These are phyloP conservation scores for Stylonectria norvegica DNA, from an alignment of 2,329 filamentous ascomycete species.

Conservation along the genomic window DNA sequence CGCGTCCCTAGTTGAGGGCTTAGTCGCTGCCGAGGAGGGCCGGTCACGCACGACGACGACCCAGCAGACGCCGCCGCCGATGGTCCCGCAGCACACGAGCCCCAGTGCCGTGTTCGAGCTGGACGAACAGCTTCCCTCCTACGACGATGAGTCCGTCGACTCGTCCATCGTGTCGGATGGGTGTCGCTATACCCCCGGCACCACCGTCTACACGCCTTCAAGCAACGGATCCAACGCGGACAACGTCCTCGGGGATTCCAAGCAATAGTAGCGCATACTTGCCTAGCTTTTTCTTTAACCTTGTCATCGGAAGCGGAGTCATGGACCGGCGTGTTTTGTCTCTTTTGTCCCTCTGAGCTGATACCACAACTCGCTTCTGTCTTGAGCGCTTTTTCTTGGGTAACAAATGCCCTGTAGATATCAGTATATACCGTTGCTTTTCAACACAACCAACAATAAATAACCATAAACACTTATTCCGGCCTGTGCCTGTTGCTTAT, in stretches of 20 bases:
- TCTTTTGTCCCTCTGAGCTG: too few species aligned
- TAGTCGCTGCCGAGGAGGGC: constrained; percentile 45
- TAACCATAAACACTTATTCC: too few species aligned
- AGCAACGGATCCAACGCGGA: constrained; percentile 17
- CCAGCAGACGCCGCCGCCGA: constrained; percentile 24
- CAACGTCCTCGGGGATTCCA: constrained; percentile 23
- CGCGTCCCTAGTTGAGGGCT: constrained; percentile 43
- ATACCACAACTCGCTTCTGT: not conserved
- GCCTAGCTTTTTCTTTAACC: constrained; percentile 5
- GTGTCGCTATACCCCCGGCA: constrained; percentile 38
- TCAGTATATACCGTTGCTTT: too few species aligned
- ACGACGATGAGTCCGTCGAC: constrained; percentile 33
- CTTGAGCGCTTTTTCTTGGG: not conserved
- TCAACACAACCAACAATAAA: too few species aligned
- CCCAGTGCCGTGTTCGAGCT: constrained; percentile 10
- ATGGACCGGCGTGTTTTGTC: too few species aligned
- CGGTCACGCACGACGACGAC: constrained; percentile 10
- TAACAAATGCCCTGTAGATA: not conserved
- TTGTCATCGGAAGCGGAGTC: too few species aligned
- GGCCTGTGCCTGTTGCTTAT: constrained; percentile 10
- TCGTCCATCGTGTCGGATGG: constrained; percentile 43
- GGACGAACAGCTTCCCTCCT: constrained; percentile 41
- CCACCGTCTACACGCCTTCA: constrained; percentile 23
- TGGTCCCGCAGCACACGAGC: constrained; percentile 21
- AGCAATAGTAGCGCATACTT: constrained; percentile 12